Conservation (phyloP, 148 eudicot genomes). For the Camellia granthamiana region DNA sequence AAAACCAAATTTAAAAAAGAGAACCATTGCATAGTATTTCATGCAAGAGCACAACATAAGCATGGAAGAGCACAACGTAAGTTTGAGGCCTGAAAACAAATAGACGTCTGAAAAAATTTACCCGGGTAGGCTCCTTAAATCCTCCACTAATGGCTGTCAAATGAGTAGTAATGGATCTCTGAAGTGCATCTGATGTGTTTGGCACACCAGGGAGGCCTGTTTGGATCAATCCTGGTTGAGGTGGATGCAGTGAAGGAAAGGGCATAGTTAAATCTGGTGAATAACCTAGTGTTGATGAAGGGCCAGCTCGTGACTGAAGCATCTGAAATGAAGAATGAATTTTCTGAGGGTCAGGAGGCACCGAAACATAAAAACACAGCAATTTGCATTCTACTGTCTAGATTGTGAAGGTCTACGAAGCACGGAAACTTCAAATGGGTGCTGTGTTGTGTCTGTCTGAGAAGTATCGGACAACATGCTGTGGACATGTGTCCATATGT, state of each 20-base stretch:
- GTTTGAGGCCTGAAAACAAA: not conserved
- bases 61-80: not conserved
- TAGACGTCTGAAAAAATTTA: slow-evolving; percentile 13
- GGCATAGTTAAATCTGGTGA: slow-evolving; percentile 59
- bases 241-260: slow-evolving; percentile 52
- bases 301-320: slow-evolving; percentile 58
- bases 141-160: slow-evolving; percentile 41
- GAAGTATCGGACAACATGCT: too few species aligned
- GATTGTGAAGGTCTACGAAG: not conserved
- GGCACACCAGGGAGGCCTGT: slow-evolving; percentile 46
- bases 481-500: too few species aligned
- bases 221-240: slow-evolving; percentile 52
- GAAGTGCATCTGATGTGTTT: slow-evolving; percentile 55
- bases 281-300: slow-evolving; percentile 59
- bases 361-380: not conserved
- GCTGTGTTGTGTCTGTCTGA: too few species aligned
- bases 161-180: slow-evolving; percentile 57
- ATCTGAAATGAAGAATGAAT: slow-evolving; percentile 32
- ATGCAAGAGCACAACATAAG: not conserved
- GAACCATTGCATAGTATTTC: not conserved
- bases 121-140: slow-evolving; percentile 63
- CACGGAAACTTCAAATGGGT: too few species aligned
- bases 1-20: too few species aligned
- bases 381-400: not conserved
- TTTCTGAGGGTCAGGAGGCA: not conserved